Conservation (phyloP, 2,329 filamentous ascomycete genomes). For the Neocatenulostroma microsporum region DNA sequence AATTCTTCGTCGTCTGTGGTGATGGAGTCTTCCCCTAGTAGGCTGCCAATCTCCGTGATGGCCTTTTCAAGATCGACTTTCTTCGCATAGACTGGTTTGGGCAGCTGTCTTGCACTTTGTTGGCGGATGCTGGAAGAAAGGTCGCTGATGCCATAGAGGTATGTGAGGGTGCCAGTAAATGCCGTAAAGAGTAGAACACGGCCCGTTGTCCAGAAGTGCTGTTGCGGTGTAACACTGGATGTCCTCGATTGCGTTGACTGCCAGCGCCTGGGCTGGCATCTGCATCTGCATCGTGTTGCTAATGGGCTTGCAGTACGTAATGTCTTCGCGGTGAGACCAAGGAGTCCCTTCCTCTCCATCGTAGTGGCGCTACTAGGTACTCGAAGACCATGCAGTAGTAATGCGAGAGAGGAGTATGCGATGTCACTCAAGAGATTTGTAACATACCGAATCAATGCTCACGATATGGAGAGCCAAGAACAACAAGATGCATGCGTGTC, state of each 20-base stretch:
- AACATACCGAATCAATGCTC: no score
- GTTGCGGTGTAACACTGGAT: not conserved
- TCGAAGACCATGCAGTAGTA: no score
- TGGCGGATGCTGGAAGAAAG: conserved; percentile 9
- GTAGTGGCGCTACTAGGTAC: no score
- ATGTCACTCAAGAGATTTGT: not conserved
- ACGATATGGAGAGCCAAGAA: no score
- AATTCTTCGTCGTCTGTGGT: conserved; percentile 58
- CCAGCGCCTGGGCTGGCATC: conserved; percentile 13
- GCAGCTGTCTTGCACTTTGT: conserved; percentile 4
- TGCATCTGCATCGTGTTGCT: no score
- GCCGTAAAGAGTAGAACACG: conserved; percentile 43
- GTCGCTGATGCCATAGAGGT: conserved; percentile 42
- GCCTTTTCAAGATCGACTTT: conserved; percentile 48
- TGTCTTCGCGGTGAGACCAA: no score
- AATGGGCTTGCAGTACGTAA: no score
- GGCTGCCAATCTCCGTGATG: conserved; percentile 46
- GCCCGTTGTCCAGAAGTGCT: conserved; percentile 40
- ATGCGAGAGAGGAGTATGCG: not conserved
- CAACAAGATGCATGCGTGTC: no score
- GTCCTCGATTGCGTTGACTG: no score
- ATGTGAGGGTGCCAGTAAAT: conserved; percentile 46
- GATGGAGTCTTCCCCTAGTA: conserved; percentile 52
- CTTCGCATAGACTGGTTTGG: conserved; percentile 40
- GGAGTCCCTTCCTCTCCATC: no score